phyloP scores from a whole-genome alignment of 2,329 filamentous ascomycete species.

The Macroventuria anomochaeta region DNA sequence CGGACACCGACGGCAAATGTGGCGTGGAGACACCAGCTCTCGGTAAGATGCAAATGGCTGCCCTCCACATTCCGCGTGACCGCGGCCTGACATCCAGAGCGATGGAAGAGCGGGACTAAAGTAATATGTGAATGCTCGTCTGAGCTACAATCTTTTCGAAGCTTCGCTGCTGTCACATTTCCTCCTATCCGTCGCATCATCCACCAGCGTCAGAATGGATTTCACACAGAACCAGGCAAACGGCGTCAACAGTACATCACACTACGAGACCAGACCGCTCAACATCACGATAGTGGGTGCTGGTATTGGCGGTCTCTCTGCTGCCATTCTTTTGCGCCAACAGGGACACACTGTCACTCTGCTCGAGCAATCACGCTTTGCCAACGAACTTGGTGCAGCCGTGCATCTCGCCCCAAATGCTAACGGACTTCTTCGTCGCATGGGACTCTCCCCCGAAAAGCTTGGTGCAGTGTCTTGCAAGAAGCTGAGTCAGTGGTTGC shows the following conservation, averaged over 20 bases:
- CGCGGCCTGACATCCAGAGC: not conserved
- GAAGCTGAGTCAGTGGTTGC: slow-evolving; percentile 49
- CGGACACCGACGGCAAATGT: slow-evolving; percentile 1
- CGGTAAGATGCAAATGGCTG: not conserved
- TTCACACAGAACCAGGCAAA: slow-evolving; percentile 20
- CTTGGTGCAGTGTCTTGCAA: slow-evolving; percentile 46
- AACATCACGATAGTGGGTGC: slow-evolving; percentile 50
- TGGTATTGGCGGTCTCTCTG: slow-evolving; percentile 62
- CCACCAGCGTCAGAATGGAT: slow-evolving; percentile 19
- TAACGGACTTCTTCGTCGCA: slow-evolving; percentile 61
- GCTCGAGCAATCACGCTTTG: slow-evolving; percentile 58
- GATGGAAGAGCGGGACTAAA: not conserved
- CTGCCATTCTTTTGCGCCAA: slow-evolving; percentile 61
- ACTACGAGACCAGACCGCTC: slow-evolving; percentile 39
- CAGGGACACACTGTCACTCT: slow-evolving; percentile 38
- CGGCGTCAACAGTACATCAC: slow-evolving; percentile 1
- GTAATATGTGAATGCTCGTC: not conserved
- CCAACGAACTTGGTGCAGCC: slow-evolving; percentile 65
- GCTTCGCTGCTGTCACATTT: too few species aligned
- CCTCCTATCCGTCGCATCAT: not conserved
- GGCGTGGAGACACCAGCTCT: not conserved
- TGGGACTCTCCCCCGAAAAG: slow-evolving; percentile 52
- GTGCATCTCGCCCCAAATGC: slow-evolving; percentile 69
- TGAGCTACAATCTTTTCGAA: not conserved
- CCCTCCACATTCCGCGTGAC: slow-evolving; percentile 14